Conservation (phyloP, 768 basidiomycete species). For the Lactarius deliciosus region DNA sequence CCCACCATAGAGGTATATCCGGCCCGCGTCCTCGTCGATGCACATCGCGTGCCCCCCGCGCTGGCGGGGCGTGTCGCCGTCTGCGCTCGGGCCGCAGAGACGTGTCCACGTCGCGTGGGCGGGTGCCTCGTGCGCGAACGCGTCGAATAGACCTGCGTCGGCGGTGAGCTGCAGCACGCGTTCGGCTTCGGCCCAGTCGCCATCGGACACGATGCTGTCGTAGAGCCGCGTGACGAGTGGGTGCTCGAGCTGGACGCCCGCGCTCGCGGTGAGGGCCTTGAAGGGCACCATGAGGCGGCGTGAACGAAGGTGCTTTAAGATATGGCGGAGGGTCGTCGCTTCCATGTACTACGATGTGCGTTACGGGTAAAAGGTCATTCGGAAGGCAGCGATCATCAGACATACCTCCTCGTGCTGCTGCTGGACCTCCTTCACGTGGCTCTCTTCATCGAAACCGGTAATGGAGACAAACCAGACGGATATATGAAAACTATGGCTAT, state of each 20-base stretch:
- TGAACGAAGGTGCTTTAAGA: conserved; percentile 76
- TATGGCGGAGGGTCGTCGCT: conserved; percentile 59
- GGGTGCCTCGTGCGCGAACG: conserved; percentile 55
- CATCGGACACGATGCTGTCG: conserved; percentile 60
- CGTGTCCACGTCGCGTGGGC: conserved; percentile 63
- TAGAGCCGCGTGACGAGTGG: conserved; percentile 68
- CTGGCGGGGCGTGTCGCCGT: conserved; percentile 62
- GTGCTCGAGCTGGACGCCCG: conserved; percentile 62
- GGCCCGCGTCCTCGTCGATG: conserved; percentile 58
- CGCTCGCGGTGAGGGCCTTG: conserved; percentile 53
- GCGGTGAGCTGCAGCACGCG: conserved; percentile 50
- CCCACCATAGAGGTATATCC: conserved; percentile 77
- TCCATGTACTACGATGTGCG: conserved; percentile 56
- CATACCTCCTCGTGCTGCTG: conserved; percentile 62
- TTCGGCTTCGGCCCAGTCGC: conserved; percentile 62
- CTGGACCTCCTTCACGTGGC: conserved; percentile 55
- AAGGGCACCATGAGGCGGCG: conserved; percentile 69
- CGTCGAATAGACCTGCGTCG: conserved; percentile 57
- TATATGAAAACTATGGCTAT: conserved; percentile 70
- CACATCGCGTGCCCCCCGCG: conserved; percentile 85
- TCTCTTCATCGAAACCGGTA: conserved; percentile 55
- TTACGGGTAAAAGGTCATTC: not conserved
- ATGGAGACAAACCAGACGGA: conserved; percentile 77
- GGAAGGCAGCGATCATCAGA: not conserved
- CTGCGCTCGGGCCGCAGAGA: conserved; percentile 57